Base-by-base conservation (phyloP, 2,329 filamentous ascomycete species). In the Ophiostoma tasmaniense region DNA sequence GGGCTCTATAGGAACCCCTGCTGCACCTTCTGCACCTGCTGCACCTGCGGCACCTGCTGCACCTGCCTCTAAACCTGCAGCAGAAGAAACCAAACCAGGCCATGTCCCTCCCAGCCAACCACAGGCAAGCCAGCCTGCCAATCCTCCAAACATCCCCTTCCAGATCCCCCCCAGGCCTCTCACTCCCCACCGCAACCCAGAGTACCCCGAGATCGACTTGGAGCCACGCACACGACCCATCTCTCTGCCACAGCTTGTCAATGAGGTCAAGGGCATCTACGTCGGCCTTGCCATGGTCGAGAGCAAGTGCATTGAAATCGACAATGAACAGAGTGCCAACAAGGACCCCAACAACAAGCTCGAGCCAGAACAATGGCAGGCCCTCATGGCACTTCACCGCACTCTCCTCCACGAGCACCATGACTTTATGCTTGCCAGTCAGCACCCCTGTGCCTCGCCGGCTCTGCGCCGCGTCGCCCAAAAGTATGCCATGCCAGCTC, bases 401-500 rank as follows among this genome's bases (percentile, higher is more conserved):
- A 95, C 92, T 0, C 76, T 96, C 0, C 79, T 97, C 0, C 87
- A 95, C 71, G 92, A 96, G 71, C 90, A 94, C 69, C 90, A 93
- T 70, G 91, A 94, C 71, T 94, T 94, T 74, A 93, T 97, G 70
- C 80, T 97, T 0, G 93, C 93, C 0, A 91, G 87, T 0, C 93
- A 97, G 73, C 93, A 98, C 75, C 93, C 92, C 0, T 90, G 89
- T 0, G 91, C 92, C 0, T 90, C 84, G 30, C 82, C 83, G 0
- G 86, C 89, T 0, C 76, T 98, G 0, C 83, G 85, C 2, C 81
- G 86, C 0, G 78, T 97, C 0, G 89, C 93, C 0, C 84, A 85
- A 0, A 95, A 95, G 71, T 97, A 97, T 73, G 88, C 88, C 0
- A 97, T 98, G 92, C 93, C 94, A 0, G 92, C 91, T 0, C 82